Base-by-base conservation (phyloP, 2,329 filamentous ascomycete species). In the Fusarium denticulatum region DNA sequence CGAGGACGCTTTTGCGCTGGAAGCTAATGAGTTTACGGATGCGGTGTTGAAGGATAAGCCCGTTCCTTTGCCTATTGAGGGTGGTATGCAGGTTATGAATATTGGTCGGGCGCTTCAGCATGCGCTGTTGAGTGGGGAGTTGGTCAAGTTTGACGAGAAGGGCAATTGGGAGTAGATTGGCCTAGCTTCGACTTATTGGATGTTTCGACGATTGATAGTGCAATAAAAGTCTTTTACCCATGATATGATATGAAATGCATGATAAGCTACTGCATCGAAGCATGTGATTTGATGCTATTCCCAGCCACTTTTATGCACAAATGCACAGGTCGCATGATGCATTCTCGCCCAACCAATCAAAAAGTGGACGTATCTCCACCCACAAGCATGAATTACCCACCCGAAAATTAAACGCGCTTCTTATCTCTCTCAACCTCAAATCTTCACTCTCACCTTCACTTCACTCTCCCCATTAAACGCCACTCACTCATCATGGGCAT, bases 21-120 rank as follows among this genome's bases (percentile, higher is more conserved):
- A 92, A 81, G 87, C 88, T 4, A 88, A 90, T 68, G 89, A 92
- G 80, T 92, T 92, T 72, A 89, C 89, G 0, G 88, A 72, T 84
- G 28, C 84, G 81, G 26, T 88, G 86, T 65, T 81, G 64, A 81
- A 87, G 68, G 87, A 82, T 37, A 80, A 83, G 28, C 55, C 68
- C 0, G 64, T 76, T 0, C 67, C 73, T 40, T 78, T 90, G 67
- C 89, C 89, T 0, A 84, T 92, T 71, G 86, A 88, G 79, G 88
- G 88, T 15, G 89, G 89, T 1, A 87, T 92, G 39, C 84, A 88
- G 74, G 86, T 88, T 1, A 86, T 93, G 34, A 84, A 86, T 76
- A 92, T 93, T 80, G 91, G 88, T 0, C 84, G 85, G 62, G 88
- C 87, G 16, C 79, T 91, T 71, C 89, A 91, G 79, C 88, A 91